These are phyloP conservation scores for Phytophthora agathidicida DNA, from an alignment of 352 stramenopile species.

Conservation along the genomic window DNA sequence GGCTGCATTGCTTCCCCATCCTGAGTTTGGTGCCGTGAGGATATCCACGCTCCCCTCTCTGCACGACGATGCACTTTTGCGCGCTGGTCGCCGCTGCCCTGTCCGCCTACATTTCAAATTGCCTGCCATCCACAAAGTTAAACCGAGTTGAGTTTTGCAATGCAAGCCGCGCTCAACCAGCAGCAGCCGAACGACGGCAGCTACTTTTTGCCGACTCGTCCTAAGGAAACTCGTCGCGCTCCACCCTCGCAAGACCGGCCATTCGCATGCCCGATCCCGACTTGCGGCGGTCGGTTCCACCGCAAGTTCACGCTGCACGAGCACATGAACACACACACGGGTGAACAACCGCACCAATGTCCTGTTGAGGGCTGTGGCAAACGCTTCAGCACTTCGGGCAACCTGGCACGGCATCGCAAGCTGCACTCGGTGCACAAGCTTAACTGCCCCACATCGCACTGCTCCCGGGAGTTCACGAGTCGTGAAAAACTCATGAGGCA, in stretches of 20 bases:
- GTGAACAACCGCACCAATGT: slow-evolving; percentile 71
- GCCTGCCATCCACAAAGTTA: slow-evolving; percentile 30
- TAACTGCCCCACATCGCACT: slow-evolving; percentile 48
- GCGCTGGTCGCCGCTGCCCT: slow-evolving; percentile 24
- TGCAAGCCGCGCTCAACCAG: slow-evolving; percentile 32
- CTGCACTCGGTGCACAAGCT: slow-evolving; percentile 62
- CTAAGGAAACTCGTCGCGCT: slow-evolving; percentile 21
- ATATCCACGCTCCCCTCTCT: slow-evolving; percentile 33
- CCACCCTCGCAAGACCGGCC: slow-evolving; percentile 44
- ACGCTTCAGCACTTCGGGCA: slow-evolving; percentile 78
- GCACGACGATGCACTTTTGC: slow-evolving; percentile 22
- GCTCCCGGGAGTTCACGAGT: slow-evolving; percentile 55
- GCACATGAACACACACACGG: slow-evolving; percentile 83
- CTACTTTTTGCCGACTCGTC: slow-evolving; percentile 8
- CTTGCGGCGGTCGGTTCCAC: slow-evolving; percentile 61
- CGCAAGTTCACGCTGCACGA: slow-evolving; percentile 77
- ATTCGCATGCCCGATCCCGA: slow-evolving; percentile 54
- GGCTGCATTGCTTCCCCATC: slow-evolving; percentile 30
- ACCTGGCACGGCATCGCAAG: slow-evolving; percentile 69
- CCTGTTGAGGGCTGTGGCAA: slow-evolving; percentile 60
- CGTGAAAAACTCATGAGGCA: slow-evolving; percentile 58
- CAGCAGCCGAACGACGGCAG: slow-evolving; percentile 17
- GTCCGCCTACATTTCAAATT: slow-evolving; percentile 41
- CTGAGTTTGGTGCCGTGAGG: slow-evolving; percentile 33
- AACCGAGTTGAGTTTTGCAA: slow-evolving; percentile 8